Conservation (phyloP, 768 basidiomycete species). For the Lactarius quietus region DNA sequence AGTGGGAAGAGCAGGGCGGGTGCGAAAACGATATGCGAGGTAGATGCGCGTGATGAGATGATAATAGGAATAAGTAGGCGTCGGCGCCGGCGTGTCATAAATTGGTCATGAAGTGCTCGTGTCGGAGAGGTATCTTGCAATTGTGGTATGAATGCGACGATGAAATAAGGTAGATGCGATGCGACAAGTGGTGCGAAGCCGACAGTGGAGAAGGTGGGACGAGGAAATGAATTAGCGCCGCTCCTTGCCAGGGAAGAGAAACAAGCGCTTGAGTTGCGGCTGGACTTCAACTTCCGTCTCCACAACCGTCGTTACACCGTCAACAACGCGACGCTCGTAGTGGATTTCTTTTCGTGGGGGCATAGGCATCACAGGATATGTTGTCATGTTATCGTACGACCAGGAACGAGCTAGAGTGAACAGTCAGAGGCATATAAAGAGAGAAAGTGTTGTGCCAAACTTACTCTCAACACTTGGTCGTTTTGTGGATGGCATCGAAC, state of each 20-base stretch:
- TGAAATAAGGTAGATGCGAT: conserved; percentile 15
- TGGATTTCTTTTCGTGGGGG: conserved; percentile 46
- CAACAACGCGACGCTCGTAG: conserved; percentile 46
- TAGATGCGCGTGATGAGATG: conserved; percentile 26
- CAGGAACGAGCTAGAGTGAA: conserved; percentile 56
- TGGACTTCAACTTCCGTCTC: conserved; percentile 52
- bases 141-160: conserved; percentile 24
- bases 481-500: conserved; percentile 31
- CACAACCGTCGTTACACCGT: conserved; percentile 50
- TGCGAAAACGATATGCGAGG: conserved; percentile 23
- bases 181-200: conserved; percentile 6
- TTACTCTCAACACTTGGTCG: conserved; percentile 53
- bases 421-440: conserved; percentile 19
- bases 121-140: conserved; percentile 26
- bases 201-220: conserved; percentile 6
- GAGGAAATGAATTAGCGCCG: conserved; percentile 9
- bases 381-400: conserved; percentile 72
- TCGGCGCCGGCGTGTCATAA: conserved; percentile 23
- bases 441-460: conserved; percentile 24
- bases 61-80: conserved; percentile 27
- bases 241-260: conserved; percentile 57
- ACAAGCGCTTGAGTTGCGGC: conserved; percentile 58
- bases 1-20: conserved; percentile 10
- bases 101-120: conserved; percentile 24
- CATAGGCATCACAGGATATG: conserved; percentile 57